Evolutionary conservation across 2,329 filamentous ascomycete genomes (phyloP).

Genomic region (Sclerotinia nivalis): DNA sequence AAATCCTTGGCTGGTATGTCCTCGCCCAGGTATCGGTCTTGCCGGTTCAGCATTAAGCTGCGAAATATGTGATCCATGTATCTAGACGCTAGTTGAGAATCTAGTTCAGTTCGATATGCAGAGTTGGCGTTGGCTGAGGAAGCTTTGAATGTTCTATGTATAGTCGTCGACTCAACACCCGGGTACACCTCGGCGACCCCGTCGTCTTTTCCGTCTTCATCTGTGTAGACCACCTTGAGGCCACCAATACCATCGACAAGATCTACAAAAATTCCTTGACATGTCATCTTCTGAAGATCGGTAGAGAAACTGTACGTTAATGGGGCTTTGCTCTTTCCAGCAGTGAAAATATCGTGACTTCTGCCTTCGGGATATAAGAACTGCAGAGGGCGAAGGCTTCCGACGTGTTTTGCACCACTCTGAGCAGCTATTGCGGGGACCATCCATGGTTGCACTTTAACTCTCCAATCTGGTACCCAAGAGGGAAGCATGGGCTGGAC

Average conservation of each 20-base stretch:
- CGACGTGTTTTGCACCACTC: constrained; percentile 16
- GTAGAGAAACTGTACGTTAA: constrained; percentile 13
- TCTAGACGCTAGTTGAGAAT: background rate
- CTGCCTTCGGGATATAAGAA: background rate
- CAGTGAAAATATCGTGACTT: background rate
- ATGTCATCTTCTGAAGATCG: constrained; percentile 17
- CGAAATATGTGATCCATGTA: constrained; percentile 10
- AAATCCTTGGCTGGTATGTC: background rate
- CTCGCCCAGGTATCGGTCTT: background rate
- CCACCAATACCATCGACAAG: constrained; percentile 27
- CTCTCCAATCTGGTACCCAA: constrained; percentile 31
- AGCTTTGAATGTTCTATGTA: constrained; percentile 1
- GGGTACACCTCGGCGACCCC: background rate
- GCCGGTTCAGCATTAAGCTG: constrained; percentile 1
- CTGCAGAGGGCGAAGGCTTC: constrained; percentile 21
- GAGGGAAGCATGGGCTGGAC: constrained; percentile 21
- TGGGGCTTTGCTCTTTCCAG: constrained; percentile 3
- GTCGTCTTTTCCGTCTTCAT: constrained; percentile 9
- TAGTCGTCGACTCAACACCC: constrained; percentile 8
- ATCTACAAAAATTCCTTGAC: constrained; percentile 24
- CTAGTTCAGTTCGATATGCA: background rate
- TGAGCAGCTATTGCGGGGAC: constrained; percentile 26
- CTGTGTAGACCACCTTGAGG: constrained; percentile 18
- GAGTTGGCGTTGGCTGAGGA: background rate
- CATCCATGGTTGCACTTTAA: constrained; percentile 9